A percentile compares a stretch with the other conserved stretches of the same genome.
These are phyloP conservation scores for Macrolepiota albuminosa DNA, from an alignment of 768 basidiomycete genomes.

Conservation along the genomic window DNA sequence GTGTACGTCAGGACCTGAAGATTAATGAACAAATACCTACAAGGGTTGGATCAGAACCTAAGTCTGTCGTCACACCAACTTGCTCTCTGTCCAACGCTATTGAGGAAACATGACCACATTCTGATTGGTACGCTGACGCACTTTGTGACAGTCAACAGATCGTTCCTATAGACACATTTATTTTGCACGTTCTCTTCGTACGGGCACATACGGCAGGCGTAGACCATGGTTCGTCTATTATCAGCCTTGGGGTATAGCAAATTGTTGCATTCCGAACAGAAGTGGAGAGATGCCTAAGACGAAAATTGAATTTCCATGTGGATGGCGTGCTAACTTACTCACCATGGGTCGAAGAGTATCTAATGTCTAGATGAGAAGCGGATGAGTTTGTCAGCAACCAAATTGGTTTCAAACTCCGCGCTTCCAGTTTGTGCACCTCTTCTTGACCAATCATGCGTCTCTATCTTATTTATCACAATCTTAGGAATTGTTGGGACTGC, in stretches of 20 bases:
- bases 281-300: constrained; percentile 73
- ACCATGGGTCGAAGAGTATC: neutral
- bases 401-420: neutral
- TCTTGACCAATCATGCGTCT: too few relatives aligned
- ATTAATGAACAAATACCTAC: constrained; percentile 31
- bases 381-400: neutral
- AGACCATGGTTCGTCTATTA: constrained; percentile 79
- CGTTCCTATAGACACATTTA: constrained; percentile 90
- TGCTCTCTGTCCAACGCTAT: constrained; percentile 63
- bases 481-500: too few relatives aligned
- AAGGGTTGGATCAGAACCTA: constrained; percentile 87
- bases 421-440: too few relatives aligned
- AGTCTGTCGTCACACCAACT: constrained; percentile 83
- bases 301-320: neutral
- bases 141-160: constrained; percentile 92
- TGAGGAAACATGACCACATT: constrained; percentile 16
- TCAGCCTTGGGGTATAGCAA: constrained; percentile 92
- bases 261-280: constrained; percentile 95
- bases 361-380: neutral
- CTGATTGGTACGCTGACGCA: constrained; percentile 28
- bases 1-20: neutral
- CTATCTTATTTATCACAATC: neutral
- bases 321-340: neutral
- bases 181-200: constrained; percentile 85
- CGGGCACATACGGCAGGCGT: constrained; percentile 85